Conservation (phyloP, 192 early-diverging fungal genomes). For the Pilobolus umbonatus region DNA sequence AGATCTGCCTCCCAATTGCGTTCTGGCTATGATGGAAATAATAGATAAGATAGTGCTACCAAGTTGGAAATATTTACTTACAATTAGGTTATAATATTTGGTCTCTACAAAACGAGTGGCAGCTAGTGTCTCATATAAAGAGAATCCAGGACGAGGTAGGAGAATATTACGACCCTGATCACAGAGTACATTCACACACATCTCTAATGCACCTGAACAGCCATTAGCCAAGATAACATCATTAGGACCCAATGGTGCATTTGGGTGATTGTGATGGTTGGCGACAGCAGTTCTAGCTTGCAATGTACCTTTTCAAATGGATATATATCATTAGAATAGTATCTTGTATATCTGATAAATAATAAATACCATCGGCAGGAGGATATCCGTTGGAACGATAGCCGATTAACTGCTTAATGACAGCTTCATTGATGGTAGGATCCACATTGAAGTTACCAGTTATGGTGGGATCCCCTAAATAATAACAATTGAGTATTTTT, state of each 20-base stretch:
- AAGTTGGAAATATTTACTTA: conserved; percentile 19
- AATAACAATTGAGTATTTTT: background rate
- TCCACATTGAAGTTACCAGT: conserved; percentile 90
- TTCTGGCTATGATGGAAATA: conserved; percentile 47
- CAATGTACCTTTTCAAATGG: conserved; percentile 32
- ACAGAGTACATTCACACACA: conserved; percentile 67
- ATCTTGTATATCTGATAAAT: background rate
- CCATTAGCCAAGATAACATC: conserved; percentile 83
- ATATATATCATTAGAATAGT: background rate
- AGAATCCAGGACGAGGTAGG: conserved; percentile 80
- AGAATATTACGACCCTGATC: conserved; percentile 82
- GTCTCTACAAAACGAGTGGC: conserved; percentile 71
- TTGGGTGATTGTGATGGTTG: conserved; percentile 56
- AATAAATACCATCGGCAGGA: conserved; percentile 60
- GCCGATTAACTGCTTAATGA: conserved; percentile 59
- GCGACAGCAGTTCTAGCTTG: conserved; percentile 75
- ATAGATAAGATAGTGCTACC: background rate
- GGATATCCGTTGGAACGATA: conserved; percentile 82
- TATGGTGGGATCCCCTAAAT: conserved; percentile 75
- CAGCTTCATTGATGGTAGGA: conserved; percentile 62
- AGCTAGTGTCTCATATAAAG: conserved; percentile 79
- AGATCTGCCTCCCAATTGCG: conserved; percentile 83
- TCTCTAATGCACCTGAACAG: conserved; percentile 72
- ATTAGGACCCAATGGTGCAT: conserved; percentile 63
- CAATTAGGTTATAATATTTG: conserved; percentile 75